These are phyloP conservation scores for Aspergillus mulundensis DNA, from an alignment of 495 filamentous ascomycete genomes.

Conservation along the genomic window DNA sequence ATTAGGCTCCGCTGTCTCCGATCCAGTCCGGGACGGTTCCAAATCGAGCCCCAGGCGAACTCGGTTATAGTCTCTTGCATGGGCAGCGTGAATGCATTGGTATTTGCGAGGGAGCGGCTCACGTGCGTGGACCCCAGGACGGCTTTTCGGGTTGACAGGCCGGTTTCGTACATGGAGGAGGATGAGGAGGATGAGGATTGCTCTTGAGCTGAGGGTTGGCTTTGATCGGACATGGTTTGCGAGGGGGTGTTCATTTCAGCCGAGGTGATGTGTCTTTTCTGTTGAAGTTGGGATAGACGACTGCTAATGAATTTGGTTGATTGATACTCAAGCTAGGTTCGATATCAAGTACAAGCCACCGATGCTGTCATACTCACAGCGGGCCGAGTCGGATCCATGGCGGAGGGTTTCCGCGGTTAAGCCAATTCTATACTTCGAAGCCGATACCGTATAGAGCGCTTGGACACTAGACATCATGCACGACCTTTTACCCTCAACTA, in stretches of 20 bases:
- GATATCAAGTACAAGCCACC: background rate
- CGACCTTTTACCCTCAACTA: background rate
- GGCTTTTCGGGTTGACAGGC: slow-evolving; percentile 45
- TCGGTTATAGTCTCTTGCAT: slow-evolving; percentile 52
- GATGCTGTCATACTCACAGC: background rate
- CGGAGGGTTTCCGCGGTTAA: background rate
- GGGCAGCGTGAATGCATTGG: slow-evolving; percentile 41
- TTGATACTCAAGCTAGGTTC: too few species aligned
- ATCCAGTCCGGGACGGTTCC: slow-evolving; percentile 52
- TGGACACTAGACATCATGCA: background rate
- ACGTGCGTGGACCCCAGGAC: slow-evolving; percentile 53
- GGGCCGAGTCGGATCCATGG: background rate
- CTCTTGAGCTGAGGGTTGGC: background rate
- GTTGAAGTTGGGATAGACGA: background rate
- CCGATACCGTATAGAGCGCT: background rate
- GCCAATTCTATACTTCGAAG: background rate
- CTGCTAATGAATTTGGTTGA: background rate
- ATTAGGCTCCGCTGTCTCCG: slow-evolving; percentile 51
- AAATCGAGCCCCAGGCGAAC: slow-evolving; percentile 52
- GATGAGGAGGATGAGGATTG: background rate
- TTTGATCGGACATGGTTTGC: background rate
- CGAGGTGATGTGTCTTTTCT: background rate
- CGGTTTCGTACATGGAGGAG: slow-evolving; percentile 36
- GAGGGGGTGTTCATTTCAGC: background rate
- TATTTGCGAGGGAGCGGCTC: slow-evolving; percentile 35